These are phyloP conservation scores for Alternaria dauci DNA, from an alignment of 2,329 filamentous ascomycete species.

Conservation along the genomic window DNA sequence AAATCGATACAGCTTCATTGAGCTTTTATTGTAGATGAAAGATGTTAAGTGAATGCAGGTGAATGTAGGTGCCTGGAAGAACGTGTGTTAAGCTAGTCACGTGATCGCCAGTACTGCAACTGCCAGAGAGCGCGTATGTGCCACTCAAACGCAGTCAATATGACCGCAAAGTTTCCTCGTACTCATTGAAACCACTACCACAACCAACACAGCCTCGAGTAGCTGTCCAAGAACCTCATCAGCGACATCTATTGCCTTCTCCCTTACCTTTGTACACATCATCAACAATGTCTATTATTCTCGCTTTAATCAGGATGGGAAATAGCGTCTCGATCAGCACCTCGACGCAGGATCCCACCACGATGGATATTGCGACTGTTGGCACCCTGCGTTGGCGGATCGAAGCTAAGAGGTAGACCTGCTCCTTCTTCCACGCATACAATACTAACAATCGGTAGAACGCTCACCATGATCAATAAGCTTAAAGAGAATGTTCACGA, in stretches of 20 bases:
- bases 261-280: too few relatives aligned
- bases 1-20: neutral
- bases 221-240: neutral
- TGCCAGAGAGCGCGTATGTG: neutral
- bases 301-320: neutral
- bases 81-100: neutral
- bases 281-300: too few relatives aligned
- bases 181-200: neutral
- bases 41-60: accelerated
- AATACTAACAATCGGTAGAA: too few relatives aligned
- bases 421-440: too few relatives aligned
- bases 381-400: neutral
- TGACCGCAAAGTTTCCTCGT: neutral
- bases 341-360: accelerated
- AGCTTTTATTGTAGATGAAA: neutral
- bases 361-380: accelerated
- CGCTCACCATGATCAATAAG: too few relatives aligned
- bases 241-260: too few relatives aligned
- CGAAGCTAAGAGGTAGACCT: too few relatives aligned
- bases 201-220: neutral
- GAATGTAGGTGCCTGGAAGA: neutral
- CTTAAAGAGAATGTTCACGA: too few relatives aligned
- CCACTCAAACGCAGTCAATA: neutral
- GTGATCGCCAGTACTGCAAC: neutral
- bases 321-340: neutral